Base-by-base conservation (phyloP, 768 basidiomycete genomes). In the Rhizopogon rudus region DNA sequence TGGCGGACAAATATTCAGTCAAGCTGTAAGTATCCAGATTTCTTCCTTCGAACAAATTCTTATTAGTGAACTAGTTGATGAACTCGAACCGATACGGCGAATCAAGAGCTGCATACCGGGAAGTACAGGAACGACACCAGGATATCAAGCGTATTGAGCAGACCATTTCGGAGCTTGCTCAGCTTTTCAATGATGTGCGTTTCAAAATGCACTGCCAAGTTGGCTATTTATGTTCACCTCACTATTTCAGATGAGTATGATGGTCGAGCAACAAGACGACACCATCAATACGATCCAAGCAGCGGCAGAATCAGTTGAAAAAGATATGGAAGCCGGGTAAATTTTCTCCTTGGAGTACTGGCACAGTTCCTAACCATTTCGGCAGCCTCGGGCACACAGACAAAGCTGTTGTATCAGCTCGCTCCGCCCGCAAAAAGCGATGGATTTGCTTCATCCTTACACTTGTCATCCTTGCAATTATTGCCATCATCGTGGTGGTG, bases 41-140 rank as follows among this genome's bases (percentile, higher is more conserved):
- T 29, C 28, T 25, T 54, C 7, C 33, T 20, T 5, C 44, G 41
- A 43, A 37, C 44, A 16, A n/a, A 40, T 16, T 28, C 55, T 59
- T 20, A 44, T 52, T 6, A 17, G n/a, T 35, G 16, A 16, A 53
- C 42, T 61, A 95, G 91, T 78, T 97, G 60, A 79, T 95, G 77
- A 91, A 83, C 73, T 91, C 92, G 44, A 91, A 88, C 71, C 88
- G 91, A n/a, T 91, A 88, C 63, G 93, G 88, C 51, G 87, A 89
- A 65, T 92, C 95, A 44, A 80, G 88, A 52, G 88, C 88, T 9
- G 94, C 95, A 3, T 97, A 95, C 71, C 84, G 87, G 51, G 96
- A 99, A 67, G 96, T 98, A n/a, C 96, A 98, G 74, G 91, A 88
- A 64, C 87, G 96, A 57, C 94, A 98, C 66, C 90, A 89, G 69